Percentiles rank a stretch among this genome's conserved stretches.
Conservation (phyloP, 2,329 filamentous ascomycete species). For the Parastagonospora nodorum region DNA sequence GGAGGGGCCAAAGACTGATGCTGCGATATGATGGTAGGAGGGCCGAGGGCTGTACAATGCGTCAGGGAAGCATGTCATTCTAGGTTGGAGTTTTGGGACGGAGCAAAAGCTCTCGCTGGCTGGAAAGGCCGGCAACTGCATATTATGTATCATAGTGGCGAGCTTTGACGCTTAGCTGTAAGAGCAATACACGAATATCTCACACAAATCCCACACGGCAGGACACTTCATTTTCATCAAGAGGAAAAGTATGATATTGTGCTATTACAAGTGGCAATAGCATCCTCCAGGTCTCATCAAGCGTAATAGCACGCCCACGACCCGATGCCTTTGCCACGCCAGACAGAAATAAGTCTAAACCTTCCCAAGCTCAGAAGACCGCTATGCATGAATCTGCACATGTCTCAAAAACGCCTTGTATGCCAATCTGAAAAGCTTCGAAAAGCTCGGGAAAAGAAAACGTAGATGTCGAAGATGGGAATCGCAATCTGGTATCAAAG, state of each 20-base stretch:
- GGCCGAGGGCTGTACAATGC: background rate
- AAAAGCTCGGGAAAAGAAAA: background rate
- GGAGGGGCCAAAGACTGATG: slow-evolving; percentile 3
- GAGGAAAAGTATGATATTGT: slow-evolving; percentile 11
- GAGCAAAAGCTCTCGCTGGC: no score
- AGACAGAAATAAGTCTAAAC: slow-evolving; percentile 4
- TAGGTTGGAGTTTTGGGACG: background rate
- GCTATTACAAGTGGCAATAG: slow-evolving; percentile 24
- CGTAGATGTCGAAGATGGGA: slow-evolving; percentile 12
- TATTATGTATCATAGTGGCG: no score
- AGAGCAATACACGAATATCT: background rate
- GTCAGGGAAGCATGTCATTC: background rate
- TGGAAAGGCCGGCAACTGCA: no score
- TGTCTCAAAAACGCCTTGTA: slow-evolving; percentile 26
- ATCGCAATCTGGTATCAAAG: slow-evolving; percentile 8
- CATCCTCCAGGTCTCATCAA: slow-evolving; percentile 4
- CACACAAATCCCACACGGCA: background rate
- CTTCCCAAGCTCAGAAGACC: slow-evolving; percentile 5
- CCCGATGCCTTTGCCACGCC: slow-evolving; percentile 5
- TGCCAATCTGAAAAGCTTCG: slow-evolving; percentile 15
- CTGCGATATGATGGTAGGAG: slow-evolving; percentile 23
- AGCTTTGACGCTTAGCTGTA: background rate
- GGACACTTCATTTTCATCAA: background rate
- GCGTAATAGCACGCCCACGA: slow-evolving; percentile 6
- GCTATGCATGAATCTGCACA: slow-evolving; percentile 12